phyloP scores from a whole-genome alignment of 1,139 yeast genomes.

The Candida sp. region DNA sequence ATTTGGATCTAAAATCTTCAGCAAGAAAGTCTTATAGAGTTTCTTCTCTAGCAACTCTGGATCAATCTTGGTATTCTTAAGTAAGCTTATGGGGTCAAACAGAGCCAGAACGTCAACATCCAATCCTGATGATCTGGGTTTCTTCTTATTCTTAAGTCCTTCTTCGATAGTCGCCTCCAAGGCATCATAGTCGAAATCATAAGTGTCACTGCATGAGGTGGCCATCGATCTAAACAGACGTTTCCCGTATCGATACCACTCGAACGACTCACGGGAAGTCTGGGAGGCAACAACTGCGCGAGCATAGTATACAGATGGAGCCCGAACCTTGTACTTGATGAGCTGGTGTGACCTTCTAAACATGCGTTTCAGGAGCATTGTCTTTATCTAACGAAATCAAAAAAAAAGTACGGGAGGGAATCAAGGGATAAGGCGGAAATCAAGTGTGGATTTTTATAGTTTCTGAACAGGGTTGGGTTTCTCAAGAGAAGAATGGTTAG shows the following conservation, averaged over 20 bases:
- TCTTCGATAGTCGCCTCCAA: neutral
- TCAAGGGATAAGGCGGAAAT: too few species aligned
- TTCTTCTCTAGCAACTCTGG: too few species aligned
- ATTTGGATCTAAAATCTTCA: too few species aligned
- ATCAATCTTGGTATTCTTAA: too few species aligned
- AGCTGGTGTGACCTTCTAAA: neutral
- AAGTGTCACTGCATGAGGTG: neutral
- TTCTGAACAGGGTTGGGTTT: too few species aligned
- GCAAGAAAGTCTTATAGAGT: too few species aligned
- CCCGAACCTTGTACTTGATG: neutral
- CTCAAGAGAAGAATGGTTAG: too few species aligned
- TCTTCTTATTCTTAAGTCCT: too few species aligned
- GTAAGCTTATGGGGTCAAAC: too few species aligned
- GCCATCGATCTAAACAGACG: neutral
- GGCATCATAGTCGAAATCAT: neutral
- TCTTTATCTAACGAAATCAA: neutral
- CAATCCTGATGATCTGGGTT: neutral
- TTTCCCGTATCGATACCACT: neutral
- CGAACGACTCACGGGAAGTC: too few species aligned
- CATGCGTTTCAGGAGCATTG: slow-evolving; percentile 1
- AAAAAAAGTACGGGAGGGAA: too few species aligned
- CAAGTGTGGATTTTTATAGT: too few species aligned
- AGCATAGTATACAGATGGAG: neutral
- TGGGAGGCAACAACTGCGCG: neutral
- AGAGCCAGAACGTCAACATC: neutral